Percentiles rank a stretch among this genome's conserved stretches.
phyloP scores from a whole-genome alignment of 1,139 yeast species.

The Blastobotrys capitulatus region DNA sequence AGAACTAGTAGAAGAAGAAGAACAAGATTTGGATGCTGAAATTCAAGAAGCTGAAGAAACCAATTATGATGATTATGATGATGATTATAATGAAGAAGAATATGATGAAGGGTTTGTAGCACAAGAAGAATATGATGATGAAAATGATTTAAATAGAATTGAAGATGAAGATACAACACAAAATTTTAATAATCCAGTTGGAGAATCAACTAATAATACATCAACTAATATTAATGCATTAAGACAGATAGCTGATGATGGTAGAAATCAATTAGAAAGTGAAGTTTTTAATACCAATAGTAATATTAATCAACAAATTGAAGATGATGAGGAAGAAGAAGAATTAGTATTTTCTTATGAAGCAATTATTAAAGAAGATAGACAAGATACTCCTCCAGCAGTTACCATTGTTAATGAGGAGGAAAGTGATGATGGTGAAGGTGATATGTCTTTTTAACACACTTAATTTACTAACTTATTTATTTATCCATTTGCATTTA shows the following conservation, averaged over 20 bases:
- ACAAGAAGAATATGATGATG: slow-evolving; percentile 16
- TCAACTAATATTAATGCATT: not conserved
- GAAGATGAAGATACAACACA: too few relatives aligned
- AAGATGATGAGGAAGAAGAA: slow-evolving; percentile 10
- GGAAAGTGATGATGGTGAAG: slow-evolving; percentile 6
- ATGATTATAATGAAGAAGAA: slow-evolving; percentile 17
- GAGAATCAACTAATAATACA: not conserved
- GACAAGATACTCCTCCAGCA: not conserved
- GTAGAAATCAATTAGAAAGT: not conserved
- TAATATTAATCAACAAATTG: slow-evolving; percentile 1
- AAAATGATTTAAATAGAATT: slow-evolving; percentile 4
- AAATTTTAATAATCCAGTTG: not conserved
- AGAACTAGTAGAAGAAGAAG: slow-evolving; percentile 13
- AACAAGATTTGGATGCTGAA: slow-evolving; percentile 19
- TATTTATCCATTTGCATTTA: not conserved
- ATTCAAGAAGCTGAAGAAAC: slow-evolving; percentile 23
- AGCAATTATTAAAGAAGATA: not conserved
- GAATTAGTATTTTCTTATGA: slow-evolving; percentile 12
- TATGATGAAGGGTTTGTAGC: slow-evolving; percentile 16
- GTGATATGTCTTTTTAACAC: slow-evolving; percentile 12
- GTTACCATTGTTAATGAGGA: slow-evolving; percentile 3
- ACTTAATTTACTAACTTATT: not conserved
- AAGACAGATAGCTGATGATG: slow-evolving; percentile 2
- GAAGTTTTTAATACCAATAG: not conserved
- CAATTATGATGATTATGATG: slow-evolving; percentile 20